Base-by-base conservation (phyloP, 768 basidiomycete genomes). In the Serpula lacrymans region DNA sequence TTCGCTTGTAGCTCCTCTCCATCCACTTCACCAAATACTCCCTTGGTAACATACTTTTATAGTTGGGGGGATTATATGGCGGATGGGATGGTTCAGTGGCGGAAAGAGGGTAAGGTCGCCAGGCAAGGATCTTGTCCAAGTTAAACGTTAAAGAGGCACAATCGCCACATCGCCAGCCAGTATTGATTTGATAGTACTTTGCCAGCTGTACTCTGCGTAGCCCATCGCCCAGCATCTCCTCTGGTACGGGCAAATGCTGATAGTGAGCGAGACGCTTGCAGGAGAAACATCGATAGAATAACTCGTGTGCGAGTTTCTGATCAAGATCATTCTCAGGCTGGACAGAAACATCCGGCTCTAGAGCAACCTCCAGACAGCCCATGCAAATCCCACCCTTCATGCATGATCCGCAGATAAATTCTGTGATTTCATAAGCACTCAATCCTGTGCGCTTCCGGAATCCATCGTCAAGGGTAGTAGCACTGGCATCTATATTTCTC, bases 21-120 rank as follows among this genome's bases (percentile, higher is more conserved):
- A 62, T 60, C 91, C 92, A 97, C 59, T 97, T 97, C 41, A 97
- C 80, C 10, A 97, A 78, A 58, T 97, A 97, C 60, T 95, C 90
- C 31, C 94, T 68, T n/a, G 88, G 89, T 12, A 94, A 70, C 24
- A 66, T 51, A 18, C 67, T 58, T 57, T 82, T 92, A 58, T 70
- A 70, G 47, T 78, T 63, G 0, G 75, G 68, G 2, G 63, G 51
- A 38, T 73, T 64, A 34, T 67, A 68, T 6, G 49, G 36, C 6
- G 64, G 53, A 21, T 51, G 62, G 18, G 64, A 44, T 2, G 77
- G 68, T 53, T 89, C 84, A 6, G 71, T 59, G 13, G 79, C 84
- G 45, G 74, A 71, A 1, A 73, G 61, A 18, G 90, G 88, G 53
- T 79, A 85, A 4, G 89, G 85, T 21, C 92, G 74, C 94, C 94